phyloP scores from a whole-genome alignment of 202 grass and related monocot genomes.

The Schoenoplectus triqueter region DNA sequence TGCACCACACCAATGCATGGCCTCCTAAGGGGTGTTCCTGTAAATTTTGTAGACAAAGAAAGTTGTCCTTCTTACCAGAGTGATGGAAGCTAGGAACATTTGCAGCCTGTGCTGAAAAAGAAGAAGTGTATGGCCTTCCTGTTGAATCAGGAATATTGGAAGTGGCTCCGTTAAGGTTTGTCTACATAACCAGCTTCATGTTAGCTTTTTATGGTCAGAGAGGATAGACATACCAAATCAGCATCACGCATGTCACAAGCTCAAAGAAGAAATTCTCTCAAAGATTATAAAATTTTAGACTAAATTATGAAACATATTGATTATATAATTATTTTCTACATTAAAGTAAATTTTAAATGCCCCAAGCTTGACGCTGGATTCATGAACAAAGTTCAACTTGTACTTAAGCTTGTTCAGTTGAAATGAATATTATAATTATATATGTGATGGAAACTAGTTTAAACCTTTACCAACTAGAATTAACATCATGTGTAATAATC shows the following conservation, averaged over 20 bases:
- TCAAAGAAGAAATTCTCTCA: conserved; percentile 24
- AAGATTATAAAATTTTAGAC: conserved; percentile 21
- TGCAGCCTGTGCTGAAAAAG: conserved; percentile 79
- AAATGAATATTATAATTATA: background rate
- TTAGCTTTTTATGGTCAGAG: conserved; percentile 11
- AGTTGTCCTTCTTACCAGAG: conserved; percentile 51
- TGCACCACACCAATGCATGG: conserved; percentile 26
- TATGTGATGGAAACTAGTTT: conserved; percentile 7
- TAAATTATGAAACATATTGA: conserved; percentile 29
- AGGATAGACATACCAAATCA: conserved; percentile 23
- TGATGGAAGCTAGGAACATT: conserved; percentile 79
- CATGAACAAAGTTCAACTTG: background rate
- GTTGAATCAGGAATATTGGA: conserved; percentile 84
- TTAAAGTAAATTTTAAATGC: conserved; percentile 8
- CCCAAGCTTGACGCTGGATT: background rate
- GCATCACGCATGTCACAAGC: background rate
- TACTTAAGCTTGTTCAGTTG: background rate
- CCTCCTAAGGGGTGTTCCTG: conserved; percentile 10
- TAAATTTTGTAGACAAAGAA: conserved; percentile 15
- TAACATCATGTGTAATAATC: background rate
- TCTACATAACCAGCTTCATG: conserved; percentile 53
- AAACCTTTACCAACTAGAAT: conserved; percentile 8
- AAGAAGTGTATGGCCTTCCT: conserved; percentile 62
- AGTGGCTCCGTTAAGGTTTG: conserved; percentile 69
- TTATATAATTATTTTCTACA: conserved; percentile 2